Evolutionary conservation across 306 rosid genomes (phyloP).

Genomic region (Lotus japonicus): DNA sequence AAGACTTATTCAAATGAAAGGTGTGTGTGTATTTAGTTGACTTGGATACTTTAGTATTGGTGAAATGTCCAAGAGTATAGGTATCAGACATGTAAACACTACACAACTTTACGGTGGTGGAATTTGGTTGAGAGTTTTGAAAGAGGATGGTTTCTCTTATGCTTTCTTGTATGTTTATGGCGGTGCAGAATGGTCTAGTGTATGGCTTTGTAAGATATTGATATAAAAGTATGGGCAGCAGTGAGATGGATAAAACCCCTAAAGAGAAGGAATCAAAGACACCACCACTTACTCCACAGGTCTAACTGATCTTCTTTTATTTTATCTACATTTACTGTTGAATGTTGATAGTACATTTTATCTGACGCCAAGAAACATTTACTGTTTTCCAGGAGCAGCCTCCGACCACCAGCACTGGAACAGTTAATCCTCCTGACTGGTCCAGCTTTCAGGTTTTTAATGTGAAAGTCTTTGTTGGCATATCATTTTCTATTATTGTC

Average conservation of each 20-base stretch:
- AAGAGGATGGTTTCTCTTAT: constrained; percentile 3
- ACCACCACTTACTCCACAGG: constrained; percentile 68
- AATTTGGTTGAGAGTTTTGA: neutral
- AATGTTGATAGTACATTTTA: neutral
- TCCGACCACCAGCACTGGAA: constrained; percentile 51
- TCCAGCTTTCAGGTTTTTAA: constrained; percentile 79
- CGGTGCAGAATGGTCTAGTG: constrained; percentile 56
- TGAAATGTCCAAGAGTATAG: no score
- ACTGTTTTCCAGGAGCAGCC: constrained; percentile 66
- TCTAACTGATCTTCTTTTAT: constrained; percentile 26
- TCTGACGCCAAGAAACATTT: constrained; percentile 1
- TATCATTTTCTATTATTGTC: constrained; percentile 19
- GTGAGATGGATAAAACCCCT: constrained; percentile 73
- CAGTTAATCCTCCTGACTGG: constrained; percentile 96
- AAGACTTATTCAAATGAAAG: no score
- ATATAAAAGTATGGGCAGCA: constrained; percentile 58
- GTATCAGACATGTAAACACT: no score
- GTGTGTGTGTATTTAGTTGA: no score
- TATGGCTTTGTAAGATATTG: constrained; percentile 24
- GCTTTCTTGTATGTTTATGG: constrained; percentile 23
- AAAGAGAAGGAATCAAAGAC: constrained; percentile 78
- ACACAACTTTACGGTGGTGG: neutral
- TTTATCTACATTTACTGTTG: neutral
- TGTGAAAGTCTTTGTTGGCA: constrained; percentile 14
- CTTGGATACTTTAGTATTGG: no score